Base-by-base conservation (phyloP, 148 eudicot species). In the Chenopodium suecicum region DNA sequence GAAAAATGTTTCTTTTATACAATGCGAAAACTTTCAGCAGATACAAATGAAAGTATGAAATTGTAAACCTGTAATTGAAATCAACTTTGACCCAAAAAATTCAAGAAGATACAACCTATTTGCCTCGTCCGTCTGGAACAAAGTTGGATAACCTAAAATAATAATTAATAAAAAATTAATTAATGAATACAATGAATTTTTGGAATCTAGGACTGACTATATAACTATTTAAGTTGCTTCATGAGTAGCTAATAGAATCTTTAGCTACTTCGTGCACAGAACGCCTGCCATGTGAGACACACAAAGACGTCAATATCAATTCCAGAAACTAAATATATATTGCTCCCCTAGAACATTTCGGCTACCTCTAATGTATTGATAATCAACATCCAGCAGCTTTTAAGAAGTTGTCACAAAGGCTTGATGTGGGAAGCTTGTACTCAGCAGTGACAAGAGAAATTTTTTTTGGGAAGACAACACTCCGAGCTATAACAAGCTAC, bases 401-500 rank as follows among this genome's bases (percentile, higher is more conserved):
- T 76, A 92, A 84, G 84, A 94, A 94, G 84, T 90, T 87, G 78
- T 92, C 98, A 4, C 85, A 94, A 46, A 94, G 98, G 79, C 91
- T 92, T 78, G 92, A 87, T 46, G 91, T 83, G 3, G 98, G 98
- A 37, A 94, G 84, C 83, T 79, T 88, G 84, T 79, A 84, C 64
- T 92, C 93, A 1, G 88, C 17, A 56, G 84, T 89, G 73, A 92
- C 97, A 23, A 63, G 85, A 60, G 91, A 92, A 82, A 92, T 92
- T 65, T 86, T 88, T 52, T 89, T 89, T 13, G 91, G 92, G 9
- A 89, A 86, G 84, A 85, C 70, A 1, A 77, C 84, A 3, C 87
- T 85, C 73, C 70, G 68, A 82, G 79, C 72, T 56, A 79, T 77
- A 74, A 34, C 41, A 34, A 34, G 5, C 41, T 34, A 34, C 41